Evolutionary conservation across 1,284 basidiomycete species (phyloP).

Genomic region (Testicularia cyperi): DNA sequence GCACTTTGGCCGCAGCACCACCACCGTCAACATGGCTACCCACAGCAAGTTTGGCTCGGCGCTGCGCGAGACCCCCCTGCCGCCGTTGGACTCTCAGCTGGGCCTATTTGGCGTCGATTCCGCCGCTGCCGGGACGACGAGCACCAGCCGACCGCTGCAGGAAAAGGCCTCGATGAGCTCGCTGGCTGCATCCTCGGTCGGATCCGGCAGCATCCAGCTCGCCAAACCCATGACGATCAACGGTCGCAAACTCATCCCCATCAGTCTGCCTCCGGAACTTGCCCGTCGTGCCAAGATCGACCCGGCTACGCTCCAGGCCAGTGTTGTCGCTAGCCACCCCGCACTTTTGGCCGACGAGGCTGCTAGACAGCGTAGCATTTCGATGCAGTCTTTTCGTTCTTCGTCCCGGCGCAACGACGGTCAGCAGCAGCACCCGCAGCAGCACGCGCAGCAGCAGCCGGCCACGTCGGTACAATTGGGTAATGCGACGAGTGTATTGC

Average conservation of each 20-base stretch:
- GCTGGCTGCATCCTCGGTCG: conserved; percentile 14
- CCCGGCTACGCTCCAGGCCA: conserved; percentile 17
- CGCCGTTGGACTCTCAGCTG: not conserved
- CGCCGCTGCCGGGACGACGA: too few relatives aligned
- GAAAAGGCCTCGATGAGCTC: conserved; percentile 16
- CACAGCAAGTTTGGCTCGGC: not conserved
- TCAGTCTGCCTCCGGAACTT: conserved; percentile 31
- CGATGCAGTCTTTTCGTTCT: conserved; percentile 7
- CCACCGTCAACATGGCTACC: conserved; percentile 2
- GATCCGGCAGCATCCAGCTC: conserved; percentile 11
- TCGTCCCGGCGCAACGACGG: too few relatives aligned
- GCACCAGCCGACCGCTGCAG: conserved; percentile 4
- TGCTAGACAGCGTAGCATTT: conserved; percentile 8
- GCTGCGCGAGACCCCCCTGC: too few relatives aligned
- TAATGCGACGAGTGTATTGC: too few relatives aligned
- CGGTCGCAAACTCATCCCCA: conserved; percentile 28
- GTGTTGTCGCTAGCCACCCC: not conserved
- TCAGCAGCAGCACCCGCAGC: too few relatives aligned
- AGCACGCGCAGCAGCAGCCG: too few relatives aligned
- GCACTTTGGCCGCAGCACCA: conserved; percentile 4
- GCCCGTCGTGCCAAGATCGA: conserved; percentile 11
- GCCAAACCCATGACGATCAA: conserved; percentile 23
- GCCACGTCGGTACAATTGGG: too few relatives aligned
- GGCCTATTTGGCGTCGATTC: not conserved
- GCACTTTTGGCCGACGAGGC: not conserved